Evolutionary conservation across 805 yeast species (phyloP), one percentile per base, ranked within the genome.

Genomic region (Yarrowia divulgata): DNA sequence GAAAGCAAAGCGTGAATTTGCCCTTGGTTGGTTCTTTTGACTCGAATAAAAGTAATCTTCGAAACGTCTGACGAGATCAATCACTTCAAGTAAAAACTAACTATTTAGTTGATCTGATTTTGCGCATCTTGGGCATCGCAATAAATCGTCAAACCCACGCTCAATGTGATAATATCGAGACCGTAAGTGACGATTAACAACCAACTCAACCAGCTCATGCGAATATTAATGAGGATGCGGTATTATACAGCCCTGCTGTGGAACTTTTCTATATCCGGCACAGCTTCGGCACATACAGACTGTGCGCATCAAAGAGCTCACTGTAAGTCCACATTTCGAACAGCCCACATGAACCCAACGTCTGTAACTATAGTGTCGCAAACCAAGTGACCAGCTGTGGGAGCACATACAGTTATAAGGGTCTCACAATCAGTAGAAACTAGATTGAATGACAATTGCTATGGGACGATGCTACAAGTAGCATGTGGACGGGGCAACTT

Each of bases 401-500:
- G 8, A n/a, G 8, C 18, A 43, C 12, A 29, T 29, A 48, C 12
- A 14, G 16, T 29, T 29, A 13, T 35, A 16, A 16, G 32, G 29
- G 34, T 48, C 52, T 45, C 18, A 45, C 23, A 29, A 48, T 13
- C 14, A 8, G 46, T 43, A 2, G 23, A 29, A 48, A 48, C 14
- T 48, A 48, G 16, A 35, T 29, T 48, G 52, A 29, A 29, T 3
- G 52, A 48, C 52, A 48, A 50, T 50, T 50, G 57, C 57, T 50
- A 50, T 35, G 23, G 18, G 35, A 50, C 57, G 52, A 50, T 35
- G 57, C 42, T 3, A n/a, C n/a, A n/a, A n/a, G n/a, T n/a, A 16
- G 42, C 57, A 50, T 42, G 57, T 50, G 57, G 35, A 50, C 34
- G 16, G 18, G n/a, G 16, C 40, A 50, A 50, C 57, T 50, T 18